Conservation (phyloP, 371 early-diverging fungal genomes). For the Mortierella sp. region DNA sequence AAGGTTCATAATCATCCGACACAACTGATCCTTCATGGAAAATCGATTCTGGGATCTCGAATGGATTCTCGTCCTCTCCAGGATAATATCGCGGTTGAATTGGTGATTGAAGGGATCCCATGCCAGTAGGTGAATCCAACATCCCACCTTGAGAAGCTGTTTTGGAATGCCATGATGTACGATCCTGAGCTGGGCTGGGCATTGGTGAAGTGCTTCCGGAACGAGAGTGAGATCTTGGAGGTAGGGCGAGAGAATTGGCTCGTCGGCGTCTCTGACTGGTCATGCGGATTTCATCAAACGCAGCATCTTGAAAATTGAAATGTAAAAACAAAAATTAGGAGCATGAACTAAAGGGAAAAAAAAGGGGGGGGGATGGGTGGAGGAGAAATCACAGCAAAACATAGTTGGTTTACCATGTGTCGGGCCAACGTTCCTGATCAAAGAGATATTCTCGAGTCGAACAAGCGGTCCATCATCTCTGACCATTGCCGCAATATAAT, state of each 20-base stretch:
- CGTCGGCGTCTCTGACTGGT: constrained; percentile 6
- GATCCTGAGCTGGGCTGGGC: neutral
- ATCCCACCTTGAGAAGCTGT: constrained; percentile 11
- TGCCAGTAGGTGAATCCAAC: constrained; percentile 11
- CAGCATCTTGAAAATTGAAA: constrained; percentile 12
- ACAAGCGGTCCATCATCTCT: constrained; percentile 37
- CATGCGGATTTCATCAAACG: constrained; percentile 34
- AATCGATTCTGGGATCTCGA: constrained; percentile 54
- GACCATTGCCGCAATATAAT: constrained; percentile 40
- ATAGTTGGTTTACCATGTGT: constrained; percentile 29
- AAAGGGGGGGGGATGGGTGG: neutral
- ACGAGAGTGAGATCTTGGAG: constrained; percentile 25
- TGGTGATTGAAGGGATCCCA: constrained; percentile 5
- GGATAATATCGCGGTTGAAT: constrained; percentile 41
- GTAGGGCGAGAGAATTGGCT: neutral
- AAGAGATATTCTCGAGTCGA: constrained; percentile 21
- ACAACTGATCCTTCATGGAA: constrained; percentile 31
- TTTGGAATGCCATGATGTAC: constrained; percentile 19
- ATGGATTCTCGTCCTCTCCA: constrained; percentile 50
- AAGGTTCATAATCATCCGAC: constrained; percentile 36
- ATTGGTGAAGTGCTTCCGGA: constrained; percentile 5
- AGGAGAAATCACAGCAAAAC: neutral
- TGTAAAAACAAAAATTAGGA: neutral
- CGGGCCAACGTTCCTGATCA: constrained; percentile 24
- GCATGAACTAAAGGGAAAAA: neutral